A percentile compares a stretch with the other conserved stretches of the same genome.
Evolutionary conservation across 495 filamentous ascomycete genomes (phyloP).

Genomic region (Penicillium parvum): DNA sequence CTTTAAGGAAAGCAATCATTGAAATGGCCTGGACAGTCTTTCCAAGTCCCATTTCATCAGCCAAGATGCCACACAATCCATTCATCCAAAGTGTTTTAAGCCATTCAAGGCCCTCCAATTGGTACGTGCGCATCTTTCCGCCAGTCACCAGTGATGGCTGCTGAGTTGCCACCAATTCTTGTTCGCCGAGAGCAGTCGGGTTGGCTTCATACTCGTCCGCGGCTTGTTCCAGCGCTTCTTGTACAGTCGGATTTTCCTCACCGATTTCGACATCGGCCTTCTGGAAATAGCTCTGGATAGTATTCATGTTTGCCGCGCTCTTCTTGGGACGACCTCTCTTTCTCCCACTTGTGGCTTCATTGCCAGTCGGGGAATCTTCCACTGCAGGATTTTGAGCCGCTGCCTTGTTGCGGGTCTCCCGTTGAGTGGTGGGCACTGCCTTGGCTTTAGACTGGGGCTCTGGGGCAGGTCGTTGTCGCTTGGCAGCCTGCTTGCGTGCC

Average conservation of each 20-base stretch:
- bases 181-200: conserved; percentile 62
- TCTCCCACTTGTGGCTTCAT: conserved; percentile 7
- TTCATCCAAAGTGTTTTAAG: conserved; percentile 83
- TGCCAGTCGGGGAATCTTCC: conserved; percentile 19
- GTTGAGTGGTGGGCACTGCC: conserved; percentile 8
- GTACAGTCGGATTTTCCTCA: conserved; percentile 47
- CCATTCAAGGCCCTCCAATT: conserved; percentile 93
- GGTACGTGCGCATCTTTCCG: conserved; percentile 89
- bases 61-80: conserved; percentile 89
- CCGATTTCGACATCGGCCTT: conserved; percentile 53
- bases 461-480: conserved; percentile 26
- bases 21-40: conserved; percentile 96
- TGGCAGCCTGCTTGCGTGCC: conserved; percentile 44
- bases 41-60: conserved; percentile 62
- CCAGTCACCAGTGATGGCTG: conserved; percentile 83
- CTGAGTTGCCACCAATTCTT: conserved; percentile 71
- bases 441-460: conserved; percentile 13
- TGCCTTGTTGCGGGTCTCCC: conserved; percentile 29
- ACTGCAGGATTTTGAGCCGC: conserved; percentile 33
- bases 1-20: conserved; percentile 81
- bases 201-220: conserved; percentile 54
- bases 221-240: conserved; percentile 52
- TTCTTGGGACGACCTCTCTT: conserved; percentile 32
- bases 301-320: conserved; percentile 26
- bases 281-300: conserved; percentile 55